These are phyloP conservation scores for Emergomyces pasteurianus DNA, from an alignment of 2,329 filamentous ascomycete species.

Conservation along the genomic window DNA sequence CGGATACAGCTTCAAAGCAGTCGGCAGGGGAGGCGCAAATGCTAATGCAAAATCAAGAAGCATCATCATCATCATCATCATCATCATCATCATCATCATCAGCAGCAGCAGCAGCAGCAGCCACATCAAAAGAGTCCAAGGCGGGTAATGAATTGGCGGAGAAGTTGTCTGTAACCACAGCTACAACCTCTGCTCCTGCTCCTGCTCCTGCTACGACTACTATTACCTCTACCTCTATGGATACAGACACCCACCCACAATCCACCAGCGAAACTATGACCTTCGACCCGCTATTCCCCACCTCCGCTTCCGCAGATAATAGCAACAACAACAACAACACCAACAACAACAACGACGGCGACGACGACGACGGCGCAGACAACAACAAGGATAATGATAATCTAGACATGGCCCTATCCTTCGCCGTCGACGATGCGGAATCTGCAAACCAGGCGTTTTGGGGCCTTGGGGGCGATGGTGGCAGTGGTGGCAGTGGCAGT, in stretches of 20 bases:
- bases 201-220: too few species aligned
- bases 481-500: constrained; percentile 15
- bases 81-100: too few species aligned
- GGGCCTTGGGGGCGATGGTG: too few species aligned
- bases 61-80: too few species aligned
- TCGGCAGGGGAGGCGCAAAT: too few species aligned
- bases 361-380: too few species aligned
- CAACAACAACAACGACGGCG: neutral
- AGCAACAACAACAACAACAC: constrained; percentile 7
- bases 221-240: too few species aligned
- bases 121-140: neutral
- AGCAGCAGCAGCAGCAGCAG: too few species aligned
- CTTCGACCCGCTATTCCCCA: constrained; percentile 30
- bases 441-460: constrained; percentile 28
- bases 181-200: too few species aligned
- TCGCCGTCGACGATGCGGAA: constrained; percentile 27
- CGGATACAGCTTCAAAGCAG: neutral
- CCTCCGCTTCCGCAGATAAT: constrained; percentile 11
- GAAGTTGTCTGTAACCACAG: neutral
- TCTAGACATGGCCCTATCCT: constrained; percentile 29
- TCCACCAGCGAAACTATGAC: constrained; percentile 24
- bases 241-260: constrained; percentile 15
- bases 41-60: neutral
- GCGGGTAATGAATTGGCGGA: neutral
- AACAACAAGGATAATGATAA: too few species aligned